These are phyloP conservation scores for Barnettozyma sucrosica DNA, from an alignment of 805 yeast species.

Conservation along the genomic window DNA sequence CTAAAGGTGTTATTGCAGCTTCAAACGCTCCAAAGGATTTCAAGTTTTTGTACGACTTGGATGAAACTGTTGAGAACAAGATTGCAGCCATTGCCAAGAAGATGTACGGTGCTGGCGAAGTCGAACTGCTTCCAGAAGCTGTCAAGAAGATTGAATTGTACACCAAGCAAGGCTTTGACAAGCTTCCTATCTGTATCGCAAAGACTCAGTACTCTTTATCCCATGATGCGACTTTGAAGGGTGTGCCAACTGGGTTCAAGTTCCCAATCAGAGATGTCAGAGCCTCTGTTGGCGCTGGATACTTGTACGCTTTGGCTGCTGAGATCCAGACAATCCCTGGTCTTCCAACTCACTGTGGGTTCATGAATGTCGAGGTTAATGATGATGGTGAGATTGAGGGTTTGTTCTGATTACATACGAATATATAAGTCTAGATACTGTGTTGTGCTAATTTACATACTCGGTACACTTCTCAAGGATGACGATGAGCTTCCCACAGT, in stretches of 20 bases:
- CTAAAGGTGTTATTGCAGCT: conserved; percentile 76
- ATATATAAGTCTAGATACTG: background rate
- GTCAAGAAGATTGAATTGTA: conserved; percentile 71
- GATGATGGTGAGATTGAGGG: conserved; percentile 90
- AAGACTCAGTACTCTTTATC: conserved; percentile 96
- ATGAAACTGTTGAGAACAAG: conserved; percentile 73
- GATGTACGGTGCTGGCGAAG: conserved; percentile 89
- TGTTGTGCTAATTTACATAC: background rate
- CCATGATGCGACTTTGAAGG: conserved; percentile 88
- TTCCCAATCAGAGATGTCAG: conserved; percentile 94
- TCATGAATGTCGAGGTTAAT: conserved; percentile 93
- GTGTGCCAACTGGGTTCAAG: conserved; percentile 90
- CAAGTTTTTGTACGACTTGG: conserved; percentile 63
- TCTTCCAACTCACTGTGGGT: conserved; percentile 91
- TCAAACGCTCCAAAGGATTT: conserved; percentile 45
- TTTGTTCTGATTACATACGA: conserved; percentile 48
- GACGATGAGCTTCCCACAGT: conserved; percentile 21
- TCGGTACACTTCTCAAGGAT: conserved; percentile 6
- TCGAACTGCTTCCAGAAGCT: conserved; percentile 81
- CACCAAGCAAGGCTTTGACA: conserved; percentile 81
- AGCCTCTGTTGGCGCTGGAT: conserved; percentile 95
- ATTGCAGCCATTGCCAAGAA: conserved; percentile 70
- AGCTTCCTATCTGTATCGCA: conserved; percentile 93
- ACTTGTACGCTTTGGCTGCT: conserved; percentile 92
- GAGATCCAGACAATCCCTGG: conserved; percentile 98